Percentiles rank a stretch among this genome's conserved stretches.
These are phyloP conservation scores for Chlorella sp. DNA, from an alignment of 139 green algal genomes.

Conservation along the genomic window DNA sequence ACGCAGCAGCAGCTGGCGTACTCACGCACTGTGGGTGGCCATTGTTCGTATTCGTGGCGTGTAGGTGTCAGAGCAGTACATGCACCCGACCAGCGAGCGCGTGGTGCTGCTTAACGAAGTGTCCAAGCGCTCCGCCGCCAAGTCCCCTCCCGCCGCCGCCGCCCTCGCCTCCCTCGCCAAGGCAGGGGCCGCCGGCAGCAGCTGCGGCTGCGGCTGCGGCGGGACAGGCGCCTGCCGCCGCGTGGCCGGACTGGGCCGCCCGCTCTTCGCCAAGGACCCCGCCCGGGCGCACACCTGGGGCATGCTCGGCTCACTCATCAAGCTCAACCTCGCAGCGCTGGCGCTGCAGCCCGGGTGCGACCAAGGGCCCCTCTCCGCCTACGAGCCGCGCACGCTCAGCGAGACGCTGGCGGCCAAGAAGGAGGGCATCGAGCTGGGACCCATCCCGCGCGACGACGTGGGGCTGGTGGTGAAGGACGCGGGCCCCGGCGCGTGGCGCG, in stretches of 20 bases:
- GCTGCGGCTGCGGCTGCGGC: neutral
- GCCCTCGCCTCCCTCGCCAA: conserved; percentile 1
- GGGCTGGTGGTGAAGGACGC: conserved; percentile 32
- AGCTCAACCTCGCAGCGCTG: conserved; percentile 18
- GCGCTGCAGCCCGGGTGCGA: conserved; percentile 13
- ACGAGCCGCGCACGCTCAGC: conserved; percentile 4
- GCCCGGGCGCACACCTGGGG: neutral
- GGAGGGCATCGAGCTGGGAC: conserved; percentile 5
- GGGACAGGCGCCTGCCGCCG: neutral
- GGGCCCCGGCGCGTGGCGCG: conserved; percentile 22
- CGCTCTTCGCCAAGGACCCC: conserved; percentile 10
- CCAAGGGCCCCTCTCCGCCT: conserved; percentile 11
- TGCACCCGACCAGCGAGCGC: neutral
- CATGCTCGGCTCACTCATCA: conserved; percentile 18
- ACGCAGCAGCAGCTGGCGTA: too few species aligned
- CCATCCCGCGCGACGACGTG: conserved; percentile 12
- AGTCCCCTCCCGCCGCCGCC: neutral
- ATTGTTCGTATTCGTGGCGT: too few species aligned
- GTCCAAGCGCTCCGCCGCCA: neutral
- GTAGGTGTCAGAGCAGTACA: conserved; percentile 7
- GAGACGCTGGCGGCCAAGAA: conserved; percentile 4
- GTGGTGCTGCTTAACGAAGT: conserved; percentile 20
- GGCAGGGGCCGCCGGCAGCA: neutral
- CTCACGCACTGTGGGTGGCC: neutral
- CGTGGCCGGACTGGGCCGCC: conserved; percentile 1